Evolutionary conservation across 495 filamentous ascomycete species (phyloP).

Genomic region (Neurospora africana): DNA sequence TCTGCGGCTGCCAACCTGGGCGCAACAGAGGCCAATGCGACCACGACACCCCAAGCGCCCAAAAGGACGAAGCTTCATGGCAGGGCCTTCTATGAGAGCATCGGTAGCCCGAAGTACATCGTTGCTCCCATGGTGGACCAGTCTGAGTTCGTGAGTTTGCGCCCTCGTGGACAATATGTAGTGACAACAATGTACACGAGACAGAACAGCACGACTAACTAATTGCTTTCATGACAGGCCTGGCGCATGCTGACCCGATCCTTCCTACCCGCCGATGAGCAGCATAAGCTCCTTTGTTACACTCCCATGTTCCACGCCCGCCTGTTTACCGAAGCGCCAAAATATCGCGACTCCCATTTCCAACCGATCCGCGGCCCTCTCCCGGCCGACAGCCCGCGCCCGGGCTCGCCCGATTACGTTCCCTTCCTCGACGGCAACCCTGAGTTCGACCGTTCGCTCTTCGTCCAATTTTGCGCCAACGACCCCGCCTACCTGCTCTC

Average conservation of each 20-base stretch:
- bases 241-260: slow-evolving; percentile 93
- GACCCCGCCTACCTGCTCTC: slow-evolving; percentile 63
- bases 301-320: slow-evolving; percentile 93
- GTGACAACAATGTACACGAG: slow-evolving; percentile 8
- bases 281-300: slow-evolving; percentile 61
- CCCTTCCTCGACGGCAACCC: slow-evolving; percentile 80
- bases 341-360: slow-evolving; percentile 68
- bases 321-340: slow-evolving; percentile 61
- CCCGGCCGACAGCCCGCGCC: slow-evolving; percentile 2
- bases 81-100: slow-evolving; percentile 81
- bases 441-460: slow-evolving; percentile 68
- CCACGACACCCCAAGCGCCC: slow-evolving; percentile 5
- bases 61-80: slow-evolving; percentile 58
- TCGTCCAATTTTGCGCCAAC: slow-evolving; percentile 97
- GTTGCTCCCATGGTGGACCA: slow-evolving; percentile 98
- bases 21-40: neutral
- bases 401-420: slow-evolving; percentile 6
- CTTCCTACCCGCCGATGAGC: slow-evolving; percentile 58
- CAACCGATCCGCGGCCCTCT: slow-evolving; percentile 42
- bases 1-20: neutral
- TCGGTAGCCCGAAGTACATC: slow-evolving; percentile 81
- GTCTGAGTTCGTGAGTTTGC: slow-evolving; percentile 75
- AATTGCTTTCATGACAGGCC: slow-evolving; percentile 42
- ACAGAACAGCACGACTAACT: neutral
- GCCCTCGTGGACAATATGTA: neutral